Evolutionary conservation across 2,329 filamentous ascomycete genomes (phyloP), one percentile per base, ranked within the genome.

Genomic region (Penicillium digitatum): DNA sequence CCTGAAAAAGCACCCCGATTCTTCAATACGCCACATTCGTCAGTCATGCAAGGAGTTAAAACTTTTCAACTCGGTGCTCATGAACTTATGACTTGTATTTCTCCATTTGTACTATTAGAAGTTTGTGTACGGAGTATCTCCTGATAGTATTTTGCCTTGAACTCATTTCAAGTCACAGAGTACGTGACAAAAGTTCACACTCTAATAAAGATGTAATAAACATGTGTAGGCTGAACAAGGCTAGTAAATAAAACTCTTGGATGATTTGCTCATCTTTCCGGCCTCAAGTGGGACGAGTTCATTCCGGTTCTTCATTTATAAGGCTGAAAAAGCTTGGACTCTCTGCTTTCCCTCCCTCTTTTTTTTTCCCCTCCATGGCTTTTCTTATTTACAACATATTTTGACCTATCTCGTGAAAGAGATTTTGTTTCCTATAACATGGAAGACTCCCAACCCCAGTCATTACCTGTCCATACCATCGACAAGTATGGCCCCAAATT

Each of bases 401-500:
- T 8, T 27, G 34, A 31, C 11, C 5, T n/a, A 14, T 20, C 24
- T n/a, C 12, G 11, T n/a, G 27, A 16, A 18, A 18, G 34, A 14
- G 39, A 32, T 32, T 42, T 11, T 5, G 2, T 32, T 31, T 12
- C 20, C 37, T 40, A 42, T n/a, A 3, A 18, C n/a, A 50, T 50
- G 48, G 48, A 48, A 5, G 38, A 39, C 20, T 16, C 42, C 11
- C 44, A 26, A 24, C 57, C 39, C 48, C 55, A 43, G 61, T 63
- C 44, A 61, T 63, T 59, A 59, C 57, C 48, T 59, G 53, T 48
- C 42, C 63, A 65, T 57, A 46, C 65, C 37, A 60, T 65, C 49
- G 72, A 75, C 50, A 70, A 67, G 45, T 68, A 71, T 60, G 71
- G 66, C 31, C 68, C 71, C 6, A 76, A 74, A 57, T 50, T 76